Percentiles rank a stretch among this genome's conserved stretches.
These are phyloP conservation scores for Talaromyces sp. DNA, from an alignment of 2,329 filamentous ascomycete genomes.

Conservation along the genomic window DNA sequence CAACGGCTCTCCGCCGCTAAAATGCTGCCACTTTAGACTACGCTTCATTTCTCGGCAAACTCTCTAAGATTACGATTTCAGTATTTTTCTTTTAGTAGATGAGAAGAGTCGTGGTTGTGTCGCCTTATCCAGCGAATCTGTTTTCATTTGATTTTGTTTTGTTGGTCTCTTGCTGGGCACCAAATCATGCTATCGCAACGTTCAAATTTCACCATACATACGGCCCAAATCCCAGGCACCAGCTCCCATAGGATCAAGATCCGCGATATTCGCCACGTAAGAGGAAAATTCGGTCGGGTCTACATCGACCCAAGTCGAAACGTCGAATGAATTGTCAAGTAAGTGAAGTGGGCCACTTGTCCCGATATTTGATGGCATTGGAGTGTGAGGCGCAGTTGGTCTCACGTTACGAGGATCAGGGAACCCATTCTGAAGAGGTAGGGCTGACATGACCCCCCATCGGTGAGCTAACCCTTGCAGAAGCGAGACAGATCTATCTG, in stretches of 20 bases:
- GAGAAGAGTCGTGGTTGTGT: no score
- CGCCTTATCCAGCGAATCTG: no score
- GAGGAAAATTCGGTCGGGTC: neutral
- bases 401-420: neutral
- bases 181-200: neutral
- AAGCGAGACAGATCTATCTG: neutral
- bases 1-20: neutral
- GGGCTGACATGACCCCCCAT: conserved; percentile 1
- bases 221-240: neutral
- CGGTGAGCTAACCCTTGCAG: neutral
- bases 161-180: no score
- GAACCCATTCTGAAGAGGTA: conserved; percentile 3
- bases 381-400: neutral
- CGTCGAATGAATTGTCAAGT: neutral
- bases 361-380: neutral
- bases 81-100: no score
- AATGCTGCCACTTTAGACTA: neutral
- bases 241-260: neutral
- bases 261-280: neutral
- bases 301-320: neutral
- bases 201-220: neutral
- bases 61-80: no score
- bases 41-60: no score
- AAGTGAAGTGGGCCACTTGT: neutral
- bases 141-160: no score